Conservation (phyloP, 305 asterid species). For the Fraxinus ornus region DNA sequence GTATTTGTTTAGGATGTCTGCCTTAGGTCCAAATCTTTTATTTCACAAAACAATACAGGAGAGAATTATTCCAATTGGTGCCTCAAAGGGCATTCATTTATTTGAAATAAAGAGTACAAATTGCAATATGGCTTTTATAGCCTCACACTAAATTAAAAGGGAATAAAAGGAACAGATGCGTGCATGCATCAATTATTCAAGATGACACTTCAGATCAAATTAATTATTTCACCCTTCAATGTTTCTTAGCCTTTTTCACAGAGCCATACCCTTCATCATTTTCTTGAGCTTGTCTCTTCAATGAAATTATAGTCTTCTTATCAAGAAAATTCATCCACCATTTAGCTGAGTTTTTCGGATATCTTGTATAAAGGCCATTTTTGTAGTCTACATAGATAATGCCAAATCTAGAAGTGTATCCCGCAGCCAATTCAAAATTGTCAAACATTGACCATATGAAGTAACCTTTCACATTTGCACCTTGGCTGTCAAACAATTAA, state of each 20-base stretch:
- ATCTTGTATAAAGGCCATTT: constrained; percentile 39
- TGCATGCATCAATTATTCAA: not conserved
- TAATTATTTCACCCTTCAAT: not conserved
- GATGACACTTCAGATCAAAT: not conserved
- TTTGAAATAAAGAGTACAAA: not conserved
- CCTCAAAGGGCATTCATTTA: not conserved
- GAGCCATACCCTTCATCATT: not conserved
- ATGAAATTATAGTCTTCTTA: not conserved
- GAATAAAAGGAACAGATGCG: not conserved
- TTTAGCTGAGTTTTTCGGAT: constrained; percentile 43
- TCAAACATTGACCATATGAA: constrained; percentile 49
- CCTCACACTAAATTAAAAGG: not conserved
- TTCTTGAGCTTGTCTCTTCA: not conserved
- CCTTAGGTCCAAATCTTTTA: not conserved
- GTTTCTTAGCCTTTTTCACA: not conserved
- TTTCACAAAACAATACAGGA: not conserved
- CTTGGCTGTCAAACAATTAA: constrained; percentile 7
- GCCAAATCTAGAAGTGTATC: constrained; percentile 46
- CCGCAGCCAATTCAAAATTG: constrained; percentile 50
- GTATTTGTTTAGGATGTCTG: not conserved
- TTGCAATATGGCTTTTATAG: not conserved
- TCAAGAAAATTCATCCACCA: constrained; percentile 33
- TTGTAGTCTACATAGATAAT: constrained; percentile 37
- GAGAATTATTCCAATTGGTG: not conserved
- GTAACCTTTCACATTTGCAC: constrained; percentile 46